Base-by-base conservation (phyloP, 2,329 filamentous ascomycete species). In the Hypoxylon sp. region DNA sequence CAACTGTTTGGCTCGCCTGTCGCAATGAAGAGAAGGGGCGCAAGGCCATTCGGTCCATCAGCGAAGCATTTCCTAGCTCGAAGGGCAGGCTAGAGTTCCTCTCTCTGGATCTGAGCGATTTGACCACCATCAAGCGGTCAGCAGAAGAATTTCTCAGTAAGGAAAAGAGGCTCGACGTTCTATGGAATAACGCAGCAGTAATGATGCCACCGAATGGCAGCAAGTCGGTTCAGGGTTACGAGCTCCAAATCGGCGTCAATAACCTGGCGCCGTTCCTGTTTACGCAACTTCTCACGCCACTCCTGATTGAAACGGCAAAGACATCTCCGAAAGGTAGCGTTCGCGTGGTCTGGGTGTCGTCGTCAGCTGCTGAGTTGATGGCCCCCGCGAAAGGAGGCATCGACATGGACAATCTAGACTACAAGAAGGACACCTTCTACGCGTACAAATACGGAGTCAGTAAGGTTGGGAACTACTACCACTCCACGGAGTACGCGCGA, bases 131-230 rank as follows among this genome's bases (percentile, higher is more conserved):
- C 25, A 59, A 61, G 29, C 21, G 51, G 2, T 49, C 61, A 11
- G 57, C 46, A 1, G 55, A 58, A 15, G 30, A 36, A 2, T 68
- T 69, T 37, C 53, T 65, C 5, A 46, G 36, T 1, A 54, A 59
- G 32, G 64, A 68, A 44, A 51, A 20, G 19, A 55, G 67, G 4
- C 54, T 75, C 2, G 68, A 75, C 54, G 68, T 73, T 4, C 52
- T 75, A 20, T 68, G 70, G 51, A 70, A 75, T 56, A 75, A 75
- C 58, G 73, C 74, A 0, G 73, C 66, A 4, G 63, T 75, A 21
- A 75, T 74, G 71, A 52, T 59, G 2, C 66, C 70, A 1, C 71
- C 71, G 0, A 43, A 57, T 4, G 70, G 69, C 3, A 70, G 67
- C 36, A 70, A 67, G 48, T 69, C 70, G 12, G 63, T 65, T 6